Conservation (phyloP, 176 grass and related monocot genomes). For the Rhynchospora tenuis region DNA sequence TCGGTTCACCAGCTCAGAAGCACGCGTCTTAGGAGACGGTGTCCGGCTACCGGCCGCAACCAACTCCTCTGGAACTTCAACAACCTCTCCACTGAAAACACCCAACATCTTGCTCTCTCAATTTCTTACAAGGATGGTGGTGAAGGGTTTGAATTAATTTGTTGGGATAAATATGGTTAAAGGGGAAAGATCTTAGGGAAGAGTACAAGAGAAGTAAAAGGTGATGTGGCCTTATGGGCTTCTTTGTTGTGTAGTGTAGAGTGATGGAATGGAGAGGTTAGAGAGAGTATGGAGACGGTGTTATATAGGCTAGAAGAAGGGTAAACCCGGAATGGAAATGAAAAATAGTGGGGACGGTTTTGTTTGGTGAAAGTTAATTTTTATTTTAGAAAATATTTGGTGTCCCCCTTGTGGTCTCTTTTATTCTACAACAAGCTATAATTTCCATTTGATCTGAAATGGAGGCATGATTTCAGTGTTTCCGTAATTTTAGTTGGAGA, state of each 20-base stretch:
- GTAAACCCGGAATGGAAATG: constrained; percentile 14
- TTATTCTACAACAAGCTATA: not conserved
- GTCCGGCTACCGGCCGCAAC: constrained; percentile 86
- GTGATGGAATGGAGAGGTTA: constrained; percentile 5
- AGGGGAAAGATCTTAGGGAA: not conserved
- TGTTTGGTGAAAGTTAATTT: constrained; percentile 8
- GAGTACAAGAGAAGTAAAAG: not conserved
- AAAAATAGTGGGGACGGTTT: constrained; percentile 1
- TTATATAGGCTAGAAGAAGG: constrained; percentile 6
- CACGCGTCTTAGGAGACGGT: constrained; percentile 85
- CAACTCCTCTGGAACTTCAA: constrained; percentile 81
- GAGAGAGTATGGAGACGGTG: not conserved
- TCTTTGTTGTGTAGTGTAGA: not conserved
- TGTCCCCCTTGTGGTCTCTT: not conserved
- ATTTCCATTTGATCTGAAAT: not conserved
- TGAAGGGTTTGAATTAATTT: not conserved
- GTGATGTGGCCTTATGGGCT: not conserved
- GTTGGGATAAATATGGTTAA: not conserved
- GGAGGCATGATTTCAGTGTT: not conserved
- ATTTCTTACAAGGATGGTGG: not conserved
- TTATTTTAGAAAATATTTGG: not conserved
- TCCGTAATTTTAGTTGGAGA: not conserved
- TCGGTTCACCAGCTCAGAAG: constrained; percentile 53
- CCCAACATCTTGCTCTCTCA: constrained; percentile 51
- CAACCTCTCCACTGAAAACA: constrained; percentile 86